Conservation (phyloP, 495 filamentous ascomycete genomes). For the Xylaria acuta region DNA sequence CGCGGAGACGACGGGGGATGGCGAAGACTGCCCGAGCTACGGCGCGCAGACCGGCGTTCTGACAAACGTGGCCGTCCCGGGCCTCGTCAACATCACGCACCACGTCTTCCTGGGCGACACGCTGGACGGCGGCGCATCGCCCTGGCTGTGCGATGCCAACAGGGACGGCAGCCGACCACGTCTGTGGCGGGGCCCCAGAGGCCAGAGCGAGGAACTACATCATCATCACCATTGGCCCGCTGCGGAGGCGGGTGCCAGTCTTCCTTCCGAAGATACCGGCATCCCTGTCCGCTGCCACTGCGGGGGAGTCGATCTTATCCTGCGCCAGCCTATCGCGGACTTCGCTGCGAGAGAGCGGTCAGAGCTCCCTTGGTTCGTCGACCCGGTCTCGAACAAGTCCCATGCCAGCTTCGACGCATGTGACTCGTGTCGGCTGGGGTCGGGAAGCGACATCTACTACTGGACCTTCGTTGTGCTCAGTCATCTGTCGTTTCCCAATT, state of each 20-base stretch:
- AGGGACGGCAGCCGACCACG: constrained; percentile 27
- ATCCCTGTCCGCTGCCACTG: constrained; percentile 56
- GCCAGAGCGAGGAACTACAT: constrained; percentile 31
- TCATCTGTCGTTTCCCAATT: constrained; percentile 34
- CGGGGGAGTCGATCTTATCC: constrained; percentile 52
- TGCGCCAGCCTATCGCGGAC: constrained; percentile 38
- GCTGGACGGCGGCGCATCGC: constrained; percentile 50
- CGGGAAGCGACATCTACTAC: constrained; percentile 51
- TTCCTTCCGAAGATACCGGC: constrained; percentile 22
- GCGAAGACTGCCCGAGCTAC: constrained; percentile 25
- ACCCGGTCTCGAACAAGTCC: constrained; percentile 48
- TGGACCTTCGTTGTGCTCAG: constrained; percentile 49
- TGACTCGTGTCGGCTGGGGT: constrained; percentile 56
- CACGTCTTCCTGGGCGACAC: constrained; percentile 56
- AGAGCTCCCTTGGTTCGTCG: constrained; percentile 49
- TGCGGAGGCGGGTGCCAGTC: background rate
- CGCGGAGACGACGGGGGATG: constrained; percentile 32
- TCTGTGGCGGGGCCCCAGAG: constrained; percentile 25
- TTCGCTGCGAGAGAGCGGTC: constrained; percentile 7
- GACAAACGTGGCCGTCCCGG: constrained; percentile 30
- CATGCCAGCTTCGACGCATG: constrained; percentile 55
- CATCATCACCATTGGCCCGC: background rate
- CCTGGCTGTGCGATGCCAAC: constrained; percentile 44
- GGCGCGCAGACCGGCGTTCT: constrained; percentile 46
- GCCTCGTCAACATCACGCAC: constrained; percentile 42